phyloP scores from a whole-genome alignment of 2,329 filamentous ascomycete species.

The Fusarium sp. region DNA sequence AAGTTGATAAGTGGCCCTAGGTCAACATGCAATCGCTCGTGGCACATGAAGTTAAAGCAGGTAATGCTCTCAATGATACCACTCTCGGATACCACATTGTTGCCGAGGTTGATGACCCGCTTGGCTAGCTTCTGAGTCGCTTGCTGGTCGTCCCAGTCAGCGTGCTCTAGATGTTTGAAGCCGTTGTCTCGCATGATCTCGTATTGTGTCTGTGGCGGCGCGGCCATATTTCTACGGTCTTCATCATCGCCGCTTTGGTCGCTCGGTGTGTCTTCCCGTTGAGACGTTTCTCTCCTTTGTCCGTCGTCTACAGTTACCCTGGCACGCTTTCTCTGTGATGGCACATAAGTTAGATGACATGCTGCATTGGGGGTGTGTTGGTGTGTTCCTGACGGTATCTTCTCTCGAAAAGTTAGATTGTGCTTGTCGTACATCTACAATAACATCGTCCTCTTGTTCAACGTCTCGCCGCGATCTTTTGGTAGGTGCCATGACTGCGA shows the following conservation, averaged over 20 bases:
- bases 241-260: constrained; percentile 50
- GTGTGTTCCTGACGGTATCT: constrained; percentile 52
- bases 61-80: constrained; percentile 90
- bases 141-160: constrained; percentile 69
- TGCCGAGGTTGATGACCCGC: constrained; percentile 61
- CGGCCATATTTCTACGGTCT: constrained; percentile 37
- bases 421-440: constrained; percentile 53
- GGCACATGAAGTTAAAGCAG: constrained; percentile 97
- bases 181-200: constrained; percentile 70
- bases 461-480: constrained; percentile 59
- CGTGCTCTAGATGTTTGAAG: constrained; percentile 67
- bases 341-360: constrained; percentile 1
- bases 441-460: constrained; percentile 52
- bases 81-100: constrained; percentile 82
- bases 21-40: constrained; percentile 81
- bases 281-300: constrained; percentile 25
- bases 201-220: constrained; percentile 69
- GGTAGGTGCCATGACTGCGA: constrained; percentile 45
- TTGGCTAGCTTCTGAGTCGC: constrained; percentile 73
- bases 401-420: constrained; percentile 55
- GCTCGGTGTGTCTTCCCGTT: constrained; percentile 41
- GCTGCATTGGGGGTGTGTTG: not conserved
- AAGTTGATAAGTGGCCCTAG: constrained; percentile 98
- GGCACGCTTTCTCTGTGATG: constrained; percentile 49
- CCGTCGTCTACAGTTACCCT: constrained; percentile 48